Evolutionary conservation across 805 yeast species (phyloP).

Genomic region (Clavispora vitiphila): DNA sequence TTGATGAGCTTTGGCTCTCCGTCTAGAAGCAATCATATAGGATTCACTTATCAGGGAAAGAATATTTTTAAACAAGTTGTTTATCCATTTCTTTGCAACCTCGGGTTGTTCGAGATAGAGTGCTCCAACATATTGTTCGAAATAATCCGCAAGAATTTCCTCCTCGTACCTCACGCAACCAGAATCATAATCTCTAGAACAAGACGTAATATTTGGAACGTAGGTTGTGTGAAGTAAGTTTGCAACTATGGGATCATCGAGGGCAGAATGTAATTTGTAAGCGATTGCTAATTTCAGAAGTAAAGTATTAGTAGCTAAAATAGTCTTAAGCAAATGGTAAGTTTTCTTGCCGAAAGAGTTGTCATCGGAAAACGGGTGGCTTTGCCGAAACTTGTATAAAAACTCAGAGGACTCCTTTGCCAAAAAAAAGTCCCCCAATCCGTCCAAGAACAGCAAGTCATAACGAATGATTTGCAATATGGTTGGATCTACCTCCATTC

Average conservation of each 20-base stretch:
- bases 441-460: slow-evolving; percentile 36
- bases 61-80: slow-evolving; percentile 25
- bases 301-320: slow-evolving; percentile 40
- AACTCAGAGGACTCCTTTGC: slow-evolving; percentile 34
- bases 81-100: slow-evolving; percentile 30
- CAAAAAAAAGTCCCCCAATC: slow-evolving; percentile 37
- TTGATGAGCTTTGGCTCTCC: background rate
- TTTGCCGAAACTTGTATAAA: slow-evolving; percentile 23
- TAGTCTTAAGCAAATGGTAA: slow-evolving; percentile 25
- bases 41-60: slow-evolving; percentile 23
- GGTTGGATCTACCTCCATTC: slow-evolving; percentile 17
- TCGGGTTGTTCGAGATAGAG: slow-evolving; percentile 34
- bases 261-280: slow-evolving; percentile 30
- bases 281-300: slow-evolving; percentile 32
- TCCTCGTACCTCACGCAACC: slow-evolving; percentile 27
- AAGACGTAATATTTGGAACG: slow-evolving; percentile 18
- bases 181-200: background rate
- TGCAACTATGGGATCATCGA: slow-evolving; percentile 26
- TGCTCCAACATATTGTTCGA: slow-evolving; percentile 41
- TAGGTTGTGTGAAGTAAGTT: slow-evolving; percentile 21
- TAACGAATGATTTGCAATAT: slow-evolving; percentile 22
- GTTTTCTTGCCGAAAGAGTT: slow-evolving; percentile 22
- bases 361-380: slow-evolving; percentile 11
- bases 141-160: slow-evolving; percentile 39
- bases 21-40: slow-evolving; percentile 10